These are phyloP conservation scores for Escallonia rubra DNA, from an alignment of 129 eudicot genomes.

Conservation along the genomic window DNA sequence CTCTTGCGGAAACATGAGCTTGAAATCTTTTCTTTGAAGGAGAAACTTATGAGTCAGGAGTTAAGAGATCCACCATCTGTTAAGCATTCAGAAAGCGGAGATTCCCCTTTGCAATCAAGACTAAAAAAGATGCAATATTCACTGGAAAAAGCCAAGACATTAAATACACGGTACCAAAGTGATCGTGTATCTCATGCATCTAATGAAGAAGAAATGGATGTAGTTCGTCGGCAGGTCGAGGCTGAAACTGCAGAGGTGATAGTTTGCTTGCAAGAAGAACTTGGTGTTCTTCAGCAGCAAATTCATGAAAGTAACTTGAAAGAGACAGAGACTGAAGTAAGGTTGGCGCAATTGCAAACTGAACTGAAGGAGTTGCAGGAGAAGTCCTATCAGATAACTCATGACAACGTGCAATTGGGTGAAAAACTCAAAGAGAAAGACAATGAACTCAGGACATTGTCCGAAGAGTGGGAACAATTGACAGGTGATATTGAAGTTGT, in stretches of 20 bases:
- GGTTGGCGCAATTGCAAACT: conserved; percentile 29
- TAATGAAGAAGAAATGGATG: conserved; percentile 83
- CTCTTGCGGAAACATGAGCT: conserved; percentile 42
- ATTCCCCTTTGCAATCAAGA: conserved; percentile 52
- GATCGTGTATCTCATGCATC: conserved; percentile 49
- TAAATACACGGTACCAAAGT: conserved; percentile 57
- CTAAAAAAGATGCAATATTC: conserved; percentile 74
- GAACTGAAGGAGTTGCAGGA: conserved; percentile 36
- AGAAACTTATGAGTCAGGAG: conserved; percentile 30
- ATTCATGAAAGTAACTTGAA: conserved; percentile 40
- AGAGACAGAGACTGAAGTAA: conserved; percentile 45
- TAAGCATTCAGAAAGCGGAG: conserved; percentile 26
- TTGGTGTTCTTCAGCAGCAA: conserved; percentile 65
- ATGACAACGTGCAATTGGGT: conserved; percentile 37
- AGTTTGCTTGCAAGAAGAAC: conserved; percentile 90
- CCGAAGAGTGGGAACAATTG: conserved; percentile 46
- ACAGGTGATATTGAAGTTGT: conserved; percentile 56
- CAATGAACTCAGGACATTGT: conserved; percentile 20
- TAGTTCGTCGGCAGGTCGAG: conserved; percentile 79
- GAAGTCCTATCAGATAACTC: conserved; percentile 9
- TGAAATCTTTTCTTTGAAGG: conserved; percentile 42
- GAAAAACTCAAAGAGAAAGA: conserved; percentile 51
- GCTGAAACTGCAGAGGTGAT: conserved; percentile 98
- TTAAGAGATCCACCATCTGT: conserved; percentile 25
- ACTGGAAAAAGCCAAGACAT: conserved; percentile 75